Evolutionary conservation across 2,329 filamentous ascomycete species (phyloP).

Genomic region (Apiospora arundinis): DNA sequence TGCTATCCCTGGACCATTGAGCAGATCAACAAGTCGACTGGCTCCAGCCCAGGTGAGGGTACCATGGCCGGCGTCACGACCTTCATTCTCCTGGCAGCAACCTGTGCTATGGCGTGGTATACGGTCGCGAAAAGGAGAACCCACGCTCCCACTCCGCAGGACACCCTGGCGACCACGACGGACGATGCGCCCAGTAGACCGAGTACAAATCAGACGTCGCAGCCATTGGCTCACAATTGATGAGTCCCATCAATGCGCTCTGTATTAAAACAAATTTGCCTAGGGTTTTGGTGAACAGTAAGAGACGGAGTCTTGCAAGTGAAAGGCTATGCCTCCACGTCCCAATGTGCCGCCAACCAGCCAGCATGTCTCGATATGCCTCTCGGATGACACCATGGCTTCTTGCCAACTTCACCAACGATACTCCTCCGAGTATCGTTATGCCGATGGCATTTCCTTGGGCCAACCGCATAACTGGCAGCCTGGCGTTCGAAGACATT

Average conservation of each 20-base stretch:
- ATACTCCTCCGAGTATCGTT: too few species aligned
- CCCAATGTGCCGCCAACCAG: too few species aligned
- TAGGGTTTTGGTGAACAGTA: not conserved
- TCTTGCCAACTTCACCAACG: too few species aligned
- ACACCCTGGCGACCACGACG: not conserved
- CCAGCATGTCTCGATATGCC: too few species aligned
- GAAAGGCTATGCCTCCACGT: not conserved
- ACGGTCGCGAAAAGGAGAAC: slow-evolving; percentile 7
- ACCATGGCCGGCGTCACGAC: slow-evolving; percentile 23
- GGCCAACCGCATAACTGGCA: too few species aligned
- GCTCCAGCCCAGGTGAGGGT: not conserved
- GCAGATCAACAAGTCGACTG: slow-evolving; percentile 16
- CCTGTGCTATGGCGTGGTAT: slow-evolving; percentile 15
- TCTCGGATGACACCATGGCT: too few species aligned
- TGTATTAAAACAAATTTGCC: not conserved
- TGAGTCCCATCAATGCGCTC: not conserved
- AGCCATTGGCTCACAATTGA: not conserved
- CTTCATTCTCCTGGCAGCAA: slow-evolving; percentile 18
- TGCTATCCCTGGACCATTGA: slow-evolving; percentile 43
- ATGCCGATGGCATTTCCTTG: too few species aligned
- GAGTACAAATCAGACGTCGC: not conserved
- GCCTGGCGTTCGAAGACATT: too few species aligned
- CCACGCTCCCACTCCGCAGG: not conserved
- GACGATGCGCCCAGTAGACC: not conserved
- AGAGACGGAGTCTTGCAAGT: not conserved